Conservation (phyloP, 768 basidiomycete species). For the Flagelloscypha sp. region DNA sequence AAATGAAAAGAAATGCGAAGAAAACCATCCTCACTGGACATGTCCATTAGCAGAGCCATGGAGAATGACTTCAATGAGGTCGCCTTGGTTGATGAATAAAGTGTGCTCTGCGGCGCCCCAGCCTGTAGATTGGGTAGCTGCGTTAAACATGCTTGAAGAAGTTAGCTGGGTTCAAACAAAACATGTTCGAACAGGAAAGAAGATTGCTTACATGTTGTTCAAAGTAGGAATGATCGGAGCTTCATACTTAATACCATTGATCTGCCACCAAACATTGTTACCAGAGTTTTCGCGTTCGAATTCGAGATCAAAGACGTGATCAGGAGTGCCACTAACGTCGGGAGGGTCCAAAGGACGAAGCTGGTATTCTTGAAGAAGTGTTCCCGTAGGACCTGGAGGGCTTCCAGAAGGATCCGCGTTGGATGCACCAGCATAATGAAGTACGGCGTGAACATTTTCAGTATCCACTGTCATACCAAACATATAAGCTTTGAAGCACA, state of each 20-base stretch:
- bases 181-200: too few relatives aligned
- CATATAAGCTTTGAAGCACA: neutral
- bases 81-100: constrained; percentile 11
- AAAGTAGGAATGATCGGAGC: constrained; percentile 16
- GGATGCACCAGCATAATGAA: constrained; percentile 34
- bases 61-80: constrained; percentile 16
- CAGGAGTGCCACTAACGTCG: constrained; percentile 3
- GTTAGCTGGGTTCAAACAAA: too few relatives aligned
- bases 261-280: constrained; percentile 11
- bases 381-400: neutral
- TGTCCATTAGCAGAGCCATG: constrained; percentile 18
- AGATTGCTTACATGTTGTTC: too few relatives aligned
- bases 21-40: too few relatives aligned
- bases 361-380: constrained; percentile 9
- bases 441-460: constrained; percentile 29
- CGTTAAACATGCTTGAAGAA: constrained; percentile 14
- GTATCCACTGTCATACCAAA: constrained; percentile 19
- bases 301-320: constrained; percentile 8
- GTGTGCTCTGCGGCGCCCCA: constrained; percentile 16
- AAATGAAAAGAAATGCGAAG: constrained; percentile 14
- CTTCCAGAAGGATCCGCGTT: constrained; percentile 22
- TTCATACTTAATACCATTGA: constrained; percentile 15
- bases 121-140: constrained; percentile 7
- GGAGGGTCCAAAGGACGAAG: too few relatives aligned
- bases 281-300: constrained; percentile 2